Base-by-base conservation (phyloP, 1,139 yeast species). In the Yamadazyma diddensiae region DNA sequence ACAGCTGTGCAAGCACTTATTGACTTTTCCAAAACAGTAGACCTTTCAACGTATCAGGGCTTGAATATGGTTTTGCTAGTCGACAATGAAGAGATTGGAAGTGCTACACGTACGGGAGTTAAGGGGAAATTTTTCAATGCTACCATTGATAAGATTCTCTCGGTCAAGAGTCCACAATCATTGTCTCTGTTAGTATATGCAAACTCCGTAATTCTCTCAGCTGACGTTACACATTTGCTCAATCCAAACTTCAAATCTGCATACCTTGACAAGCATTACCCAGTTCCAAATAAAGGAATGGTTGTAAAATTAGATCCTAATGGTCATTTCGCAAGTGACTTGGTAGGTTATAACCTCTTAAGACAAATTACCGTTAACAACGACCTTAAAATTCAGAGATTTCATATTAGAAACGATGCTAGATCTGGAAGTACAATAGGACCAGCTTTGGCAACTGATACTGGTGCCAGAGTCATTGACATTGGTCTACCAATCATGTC, bases 371-470 rank as follows among this genome's bases (percentile, higher is more conserved):
- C 86, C 4, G 59, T 70, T 29, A 32, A 26, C 1, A 77, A 83
- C 39, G 81, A 67, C 31, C 83, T 83, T 45, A 60, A 60, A 31
- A 44, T 85, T 18, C 95, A 86, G 56, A 75, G 73, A 52, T 78
- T 80, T 63, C 82, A 80, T 46, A 75, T 81, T 44, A 71, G 87
- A 51, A 83, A 83, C 56, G 86, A 78, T 50, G 68, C 80, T 7
- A 65, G 85, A 39, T 77, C 85, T 2, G 94, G 94, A 10, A 86
- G 90, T 18, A 84, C 94, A 13, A 82, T 84, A 50, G 94, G 94
- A 0, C 92, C 92, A 6, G 66, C 73, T 28, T 60, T 84, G 34
- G 66, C 87, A 1, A 60, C 77, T 6, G 66, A 58, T 26, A 81
- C 90, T 2, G 94, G 94, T 20, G 83, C 88, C 9, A 69, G 87